phyloP scores from a whole-genome alignment of 345 rosid genomes.

The Eucalyptus curtisii region DNA sequence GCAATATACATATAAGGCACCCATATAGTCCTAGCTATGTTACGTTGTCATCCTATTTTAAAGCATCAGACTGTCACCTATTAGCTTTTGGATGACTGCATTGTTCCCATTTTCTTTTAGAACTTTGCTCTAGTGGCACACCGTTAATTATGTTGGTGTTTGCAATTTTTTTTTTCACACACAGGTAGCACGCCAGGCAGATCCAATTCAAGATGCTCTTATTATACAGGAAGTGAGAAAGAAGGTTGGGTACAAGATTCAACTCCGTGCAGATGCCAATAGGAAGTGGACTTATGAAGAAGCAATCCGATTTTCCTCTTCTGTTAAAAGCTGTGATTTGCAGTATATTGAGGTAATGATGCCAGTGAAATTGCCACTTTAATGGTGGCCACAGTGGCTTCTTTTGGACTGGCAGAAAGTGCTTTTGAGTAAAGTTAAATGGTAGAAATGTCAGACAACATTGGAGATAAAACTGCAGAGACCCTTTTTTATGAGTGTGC shows the following conservation, averaged over 20 bases:
- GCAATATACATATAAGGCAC: background rate
- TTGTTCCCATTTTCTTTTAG: background rate
- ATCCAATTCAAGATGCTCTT: conserved; percentile 69
- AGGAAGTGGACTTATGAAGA: conserved; percentile 78
- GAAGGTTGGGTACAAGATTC: conserved; percentile 46
- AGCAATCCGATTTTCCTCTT: conserved; percentile 53
- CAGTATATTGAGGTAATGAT: conserved; percentile 76
- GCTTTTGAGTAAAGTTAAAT: background rate
- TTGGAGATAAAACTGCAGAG: background rate
- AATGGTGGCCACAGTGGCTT: background rate
- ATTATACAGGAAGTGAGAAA: conserved; percentile 73
- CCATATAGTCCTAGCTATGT: background rate
- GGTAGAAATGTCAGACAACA: background rate
- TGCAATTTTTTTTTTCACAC: background rate
- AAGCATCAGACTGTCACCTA: background rate
- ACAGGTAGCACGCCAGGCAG: conserved; percentile 77
- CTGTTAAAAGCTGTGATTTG: conserved; percentile 61
- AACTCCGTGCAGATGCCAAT: conserved; percentile 93
- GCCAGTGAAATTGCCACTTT: background rate
- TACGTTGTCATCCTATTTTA: background rate
- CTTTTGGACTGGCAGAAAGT: background rate
- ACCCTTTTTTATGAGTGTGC: background rate
- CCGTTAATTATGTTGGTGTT: background rate
- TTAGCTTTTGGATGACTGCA: background rate
- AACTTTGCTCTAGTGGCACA: background rate